Evolutionary conservation across 305 asterid species (phyloP).

Genomic region (Fraxinus latifolia): DNA sequence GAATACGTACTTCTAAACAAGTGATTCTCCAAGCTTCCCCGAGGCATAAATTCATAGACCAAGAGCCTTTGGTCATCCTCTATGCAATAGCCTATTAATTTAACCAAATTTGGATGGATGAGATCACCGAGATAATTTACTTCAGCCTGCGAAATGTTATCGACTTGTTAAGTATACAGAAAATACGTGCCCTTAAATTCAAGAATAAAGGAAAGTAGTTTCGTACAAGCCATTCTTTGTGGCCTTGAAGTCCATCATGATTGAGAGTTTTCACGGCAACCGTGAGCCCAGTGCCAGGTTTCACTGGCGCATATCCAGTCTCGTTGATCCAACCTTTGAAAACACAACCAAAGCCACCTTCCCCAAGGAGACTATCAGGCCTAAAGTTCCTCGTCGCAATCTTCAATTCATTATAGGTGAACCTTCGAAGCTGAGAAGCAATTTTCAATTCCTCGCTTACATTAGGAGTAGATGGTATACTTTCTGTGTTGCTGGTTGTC

Average conservation of each 20-base stretch:
- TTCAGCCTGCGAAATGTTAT: slow-evolving; percentile 49
- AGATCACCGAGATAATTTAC: slow-evolving; percentile 63
- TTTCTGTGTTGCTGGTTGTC: slow-evolving; percentile 54
- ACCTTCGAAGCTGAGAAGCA: slow-evolving; percentile 74
- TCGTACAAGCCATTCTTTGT: slow-evolving; percentile 82
- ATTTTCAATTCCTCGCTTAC: slow-evolving; percentile 57
- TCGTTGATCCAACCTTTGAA: slow-evolving; percentile 83
- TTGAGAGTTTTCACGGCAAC: slow-evolving; percentile 85
- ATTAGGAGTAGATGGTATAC: slow-evolving; percentile 59
- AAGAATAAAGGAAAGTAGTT: neutral
- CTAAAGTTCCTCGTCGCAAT: slow-evolving; percentile 67
- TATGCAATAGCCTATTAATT: slow-evolving; percentile 64
- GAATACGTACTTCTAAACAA: slow-evolving; percentile 56
- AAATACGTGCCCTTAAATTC: neutral
- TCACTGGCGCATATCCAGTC: slow-evolving; percentile 54
- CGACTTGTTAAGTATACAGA: neutral
- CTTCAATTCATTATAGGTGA: slow-evolving; percentile 60
- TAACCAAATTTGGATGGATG: slow-evolving; percentile 60
- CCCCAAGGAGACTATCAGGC: slow-evolving; percentile 70
- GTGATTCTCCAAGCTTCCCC: slow-evolving; percentile 77
- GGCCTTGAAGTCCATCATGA: slow-evolving; percentile 85
- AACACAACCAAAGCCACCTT: slow-evolving; percentile 91
- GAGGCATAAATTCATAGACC: slow-evolving; percentile 67
- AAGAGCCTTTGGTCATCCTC: slow-evolving; percentile 64
- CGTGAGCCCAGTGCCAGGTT: slow-evolving; percentile 66